Percentiles rank a stretch among this genome's conserved stretches.
Evolutionary conservation across 1,284 basidiomycete genomes (phyloP).

Genomic region (Pholiota adiposa): DNA sequence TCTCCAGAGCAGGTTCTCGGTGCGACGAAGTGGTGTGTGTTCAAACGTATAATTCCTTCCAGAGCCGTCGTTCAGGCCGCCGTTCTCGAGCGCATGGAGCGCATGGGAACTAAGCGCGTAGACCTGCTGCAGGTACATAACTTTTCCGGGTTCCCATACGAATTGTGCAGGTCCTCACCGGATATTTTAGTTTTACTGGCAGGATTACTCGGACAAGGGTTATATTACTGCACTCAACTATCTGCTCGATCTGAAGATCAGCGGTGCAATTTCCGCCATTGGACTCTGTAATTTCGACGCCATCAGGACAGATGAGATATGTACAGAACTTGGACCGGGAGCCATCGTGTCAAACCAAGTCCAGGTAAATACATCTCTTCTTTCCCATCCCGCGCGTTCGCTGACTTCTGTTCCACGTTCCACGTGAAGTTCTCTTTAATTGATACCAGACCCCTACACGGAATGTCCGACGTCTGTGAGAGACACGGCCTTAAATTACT

Average conservation of each 20-base stretch:
- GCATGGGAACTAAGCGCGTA: constrained; percentile 50
- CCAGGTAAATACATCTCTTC: constrained; percentile 52
- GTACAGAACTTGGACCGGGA: constrained; percentile 66
- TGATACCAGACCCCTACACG: constrained; percentile 75
- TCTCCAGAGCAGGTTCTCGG: constrained; percentile 56
- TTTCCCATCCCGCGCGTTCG: not conserved
- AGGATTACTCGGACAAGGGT: constrained; percentile 72
- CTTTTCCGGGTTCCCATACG: not conserved
- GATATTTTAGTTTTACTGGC: constrained; percentile 72
- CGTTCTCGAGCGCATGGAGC: constrained; percentile 66
- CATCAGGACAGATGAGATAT: constrained; percentile 76
- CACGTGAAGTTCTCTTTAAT: constrained; percentile 73
- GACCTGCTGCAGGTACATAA: constrained; percentile 57
- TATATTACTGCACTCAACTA: constrained; percentile 68
- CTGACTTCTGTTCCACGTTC: constrained; percentile 5
- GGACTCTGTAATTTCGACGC: constrained; percentile 85
- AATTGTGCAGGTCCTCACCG: constrained; percentile 6
- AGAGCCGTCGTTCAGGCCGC: constrained; percentile 64
- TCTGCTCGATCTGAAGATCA: constrained; percentile 59
- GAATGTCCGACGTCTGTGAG: constrained; percentile 76
- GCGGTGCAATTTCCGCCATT: constrained; percentile 66
- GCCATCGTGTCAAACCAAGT: constrained; percentile 82
- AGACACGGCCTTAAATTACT: constrained; percentile 75
- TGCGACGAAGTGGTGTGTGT: constrained; percentile 85
- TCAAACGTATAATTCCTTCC: constrained; percentile 57